Evolutionary conservation across 1,284 basidiomycete species (phyloP).

Genomic region (Ustilago vetiveriae): DNA sequence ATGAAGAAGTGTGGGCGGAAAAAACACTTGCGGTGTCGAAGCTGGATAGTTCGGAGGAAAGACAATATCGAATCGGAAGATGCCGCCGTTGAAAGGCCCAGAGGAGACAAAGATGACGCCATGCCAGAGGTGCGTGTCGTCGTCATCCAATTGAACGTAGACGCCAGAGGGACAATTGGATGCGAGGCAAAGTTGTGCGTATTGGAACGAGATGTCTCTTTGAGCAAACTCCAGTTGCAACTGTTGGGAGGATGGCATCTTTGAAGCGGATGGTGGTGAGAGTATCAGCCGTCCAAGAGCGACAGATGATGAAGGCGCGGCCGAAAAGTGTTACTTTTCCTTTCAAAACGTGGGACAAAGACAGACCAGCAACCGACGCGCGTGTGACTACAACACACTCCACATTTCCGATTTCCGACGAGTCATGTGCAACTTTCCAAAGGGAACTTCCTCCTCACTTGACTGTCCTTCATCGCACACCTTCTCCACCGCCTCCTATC

Average conservation of each 20-base stretch:
- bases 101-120: conserved; percentile 48
- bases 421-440: neutral
- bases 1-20: conserved; percentile 49
- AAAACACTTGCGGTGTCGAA: conserved; percentile 46
- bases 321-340: too few species aligned
- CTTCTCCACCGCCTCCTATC: too few species aligned
- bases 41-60: conserved; percentile 40
- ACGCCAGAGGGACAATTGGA: conserved; percentile 46
- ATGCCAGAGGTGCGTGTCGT: conserved; percentile 50
- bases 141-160: conserved; percentile 47
- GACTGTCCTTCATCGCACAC: too few species aligned
- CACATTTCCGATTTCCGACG: conserved; percentile 30
- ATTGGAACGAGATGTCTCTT: conserved; percentile 49
- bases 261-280: too few species aligned
- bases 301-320: too few species aligned
- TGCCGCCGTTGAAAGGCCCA: conserved; percentile 48
- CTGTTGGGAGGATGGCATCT: conserved; percentile 32
- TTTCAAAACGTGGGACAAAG: too few species aligned
- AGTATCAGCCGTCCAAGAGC: too few species aligned
- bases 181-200: conserved; percentile 37
- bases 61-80: conserved; percentile 58
- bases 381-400: conserved; percentile 10
- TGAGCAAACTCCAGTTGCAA: conserved; percentile 41
- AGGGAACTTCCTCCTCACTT: neutral
- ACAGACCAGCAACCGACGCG: too few species aligned